Base-by-base conservation (phyloP, 208 protist genomes). In the Angomonas ambiguus region DNA sequence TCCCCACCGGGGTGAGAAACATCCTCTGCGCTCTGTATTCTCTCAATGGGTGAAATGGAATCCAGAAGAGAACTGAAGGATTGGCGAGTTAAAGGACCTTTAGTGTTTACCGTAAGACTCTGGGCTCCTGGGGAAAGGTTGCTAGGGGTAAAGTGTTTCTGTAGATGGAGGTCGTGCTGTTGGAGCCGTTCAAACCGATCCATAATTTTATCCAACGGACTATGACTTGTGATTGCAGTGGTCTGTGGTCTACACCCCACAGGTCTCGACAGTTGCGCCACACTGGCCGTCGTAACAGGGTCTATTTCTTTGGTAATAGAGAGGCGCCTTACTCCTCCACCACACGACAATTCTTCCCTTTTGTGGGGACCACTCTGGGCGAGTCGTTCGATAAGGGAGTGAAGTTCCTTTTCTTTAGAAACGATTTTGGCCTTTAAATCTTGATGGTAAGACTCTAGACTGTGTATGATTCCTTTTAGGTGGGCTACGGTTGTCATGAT, bases 371-470 rank as follows among this genome's bases (percentile, higher is more conserved):
- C 25, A 13, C 22, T 0, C 6, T 3, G 0, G 22, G 33, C 5
- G 49, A 68, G 0, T 51, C 55, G 45, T 5, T 13, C 18, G 16
- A 53, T 53, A 13, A 53, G 45, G 3, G 45, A 13, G 24, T 55
- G 13, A 2, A 80, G 45, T 55, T 80, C 74, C 0, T 28, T 30
- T 16, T 70, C 64, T 35, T 69, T 77, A 25, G 41, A 61, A 11
- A 67, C 42, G n/a, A 84, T 80, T 8, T 51, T 38, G 1, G 31
- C 38, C 27, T 73, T 61, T 31, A 80, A 25, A 13, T 60, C 56
- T 4, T 59, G 31, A 53, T 53, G 45, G 16, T 53, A 53, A 5
- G 45, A 13, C 48, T 76, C 51, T 28, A 75, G 25, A 25, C 65
- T 65, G 3, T 48, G 24, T 51, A 75, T 75, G 27, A 67, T 10